Evolutionary conservation across 768 basidiomycete species (phyloP).

Genomic region (Russula sp.): DNA sequence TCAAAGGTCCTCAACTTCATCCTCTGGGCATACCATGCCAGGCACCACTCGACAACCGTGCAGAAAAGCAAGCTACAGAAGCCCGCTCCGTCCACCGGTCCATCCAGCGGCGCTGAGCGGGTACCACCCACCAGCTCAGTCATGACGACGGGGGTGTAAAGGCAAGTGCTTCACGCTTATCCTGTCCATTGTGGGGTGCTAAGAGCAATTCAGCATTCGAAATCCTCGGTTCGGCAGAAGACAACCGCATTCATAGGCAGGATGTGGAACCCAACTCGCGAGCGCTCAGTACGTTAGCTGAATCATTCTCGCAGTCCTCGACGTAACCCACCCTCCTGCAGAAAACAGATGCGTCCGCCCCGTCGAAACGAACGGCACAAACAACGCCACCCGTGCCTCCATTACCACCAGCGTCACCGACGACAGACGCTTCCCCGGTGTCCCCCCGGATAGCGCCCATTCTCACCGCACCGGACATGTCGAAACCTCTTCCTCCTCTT

Average conservation of each 20-base stretch:
- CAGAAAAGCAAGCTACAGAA: conserved; percentile 32
- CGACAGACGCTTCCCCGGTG: conserved; percentile 51
- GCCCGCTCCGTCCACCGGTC: conserved; percentile 5
- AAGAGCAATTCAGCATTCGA: conserved; percentile 42
- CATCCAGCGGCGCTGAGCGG: conserved; percentile 45
- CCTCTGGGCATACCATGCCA: conserved; percentile 35
- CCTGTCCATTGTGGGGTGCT: conserved; percentile 18
- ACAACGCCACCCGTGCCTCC: conserved; percentile 34
- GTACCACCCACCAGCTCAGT: conserved; percentile 46
- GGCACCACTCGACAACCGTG: conserved; percentile 34
- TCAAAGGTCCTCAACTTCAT: conserved; percentile 44
- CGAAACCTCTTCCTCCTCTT: conserved; percentile 68
- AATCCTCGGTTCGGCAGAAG: conserved; percentile 68
- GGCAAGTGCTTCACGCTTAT: conserved; percentile 40
- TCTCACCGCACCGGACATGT: conserved; percentile 37
- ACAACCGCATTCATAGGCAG: conserved; percentile 80
- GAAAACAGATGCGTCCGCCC: conserved; percentile 37
- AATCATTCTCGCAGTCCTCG: conserved; percentile 21
- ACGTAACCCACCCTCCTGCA: conserved; percentile 7
- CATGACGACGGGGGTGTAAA: conserved; percentile 45
- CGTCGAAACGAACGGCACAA: conserved; percentile 20
- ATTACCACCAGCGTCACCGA: conserved; percentile 38
- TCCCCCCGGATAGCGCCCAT: conserved; percentile 25
- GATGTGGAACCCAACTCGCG: conserved; percentile 63
- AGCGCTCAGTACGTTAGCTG: conserved; percentile 58